Conservation (phyloP, 1,139 yeast genomes). For the Kluyveromyces sp. region DNA sequence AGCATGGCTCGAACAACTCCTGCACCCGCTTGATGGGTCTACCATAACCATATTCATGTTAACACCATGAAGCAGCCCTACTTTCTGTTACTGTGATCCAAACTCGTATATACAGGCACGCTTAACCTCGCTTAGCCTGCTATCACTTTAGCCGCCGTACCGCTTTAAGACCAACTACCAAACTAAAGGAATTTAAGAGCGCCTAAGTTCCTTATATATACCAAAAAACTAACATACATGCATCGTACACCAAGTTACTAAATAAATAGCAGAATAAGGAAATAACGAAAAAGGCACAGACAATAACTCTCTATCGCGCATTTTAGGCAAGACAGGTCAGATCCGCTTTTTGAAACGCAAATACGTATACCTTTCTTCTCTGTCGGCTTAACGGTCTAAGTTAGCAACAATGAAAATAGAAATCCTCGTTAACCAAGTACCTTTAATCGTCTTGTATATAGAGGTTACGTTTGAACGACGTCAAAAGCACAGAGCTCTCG, state of each 20-base stretch:
- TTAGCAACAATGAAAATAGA: no score
- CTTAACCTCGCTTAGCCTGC: no score
- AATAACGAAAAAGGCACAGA: no score
- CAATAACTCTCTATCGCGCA: background rate
- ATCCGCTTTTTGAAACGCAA: background rate
- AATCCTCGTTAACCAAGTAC: no score
- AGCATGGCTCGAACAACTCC: background rate
- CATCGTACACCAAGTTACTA: background rate
- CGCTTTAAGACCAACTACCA: background rate
- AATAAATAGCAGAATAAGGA: no score
- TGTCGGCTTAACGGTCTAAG: no score
- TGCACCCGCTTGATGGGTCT: no score
- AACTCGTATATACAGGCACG: no score
- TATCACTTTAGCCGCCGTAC: background rate
- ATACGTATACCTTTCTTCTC: no score
- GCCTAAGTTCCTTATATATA: background rate
- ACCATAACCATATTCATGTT: background rate
- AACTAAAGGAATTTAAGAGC: background rate
- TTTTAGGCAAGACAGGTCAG: background rate
- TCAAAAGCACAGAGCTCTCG: no score
- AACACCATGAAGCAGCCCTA: background rate
- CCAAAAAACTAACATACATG: background rate
- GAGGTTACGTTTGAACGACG: no score
- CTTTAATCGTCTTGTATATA: no score
- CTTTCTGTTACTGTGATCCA: background rate